Percentiles rank a stretch among this genome's conserved stretches.
Conservation (phyloP, 2,329 filamentous ascomycete species). For the Hypomyces rosellus region DNA sequence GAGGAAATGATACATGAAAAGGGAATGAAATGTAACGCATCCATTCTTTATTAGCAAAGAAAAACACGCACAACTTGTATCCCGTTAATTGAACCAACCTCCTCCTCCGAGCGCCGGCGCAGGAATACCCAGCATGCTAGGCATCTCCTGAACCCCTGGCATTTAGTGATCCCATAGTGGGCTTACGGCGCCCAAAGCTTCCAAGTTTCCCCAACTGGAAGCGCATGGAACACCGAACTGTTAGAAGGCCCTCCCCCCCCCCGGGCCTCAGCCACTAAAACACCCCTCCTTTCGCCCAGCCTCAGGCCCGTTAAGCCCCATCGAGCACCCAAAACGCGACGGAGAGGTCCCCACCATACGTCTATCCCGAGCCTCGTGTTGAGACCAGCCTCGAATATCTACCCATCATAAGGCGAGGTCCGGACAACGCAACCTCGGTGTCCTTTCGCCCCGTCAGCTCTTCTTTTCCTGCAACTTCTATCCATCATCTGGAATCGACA, state of each 20-base stretch:
- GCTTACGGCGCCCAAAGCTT: too few species aligned
- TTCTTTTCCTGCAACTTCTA: background rate
- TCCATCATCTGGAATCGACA: background rate
- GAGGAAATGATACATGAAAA: too few species aligned
- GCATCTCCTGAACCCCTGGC: too few species aligned
- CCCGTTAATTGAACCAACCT: too few species aligned
- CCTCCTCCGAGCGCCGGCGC: too few species aligned
- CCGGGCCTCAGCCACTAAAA: background rate
- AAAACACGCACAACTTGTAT: too few species aligned
- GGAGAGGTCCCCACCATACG: slow-evolving; percentile 7
- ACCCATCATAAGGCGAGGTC: background rate
- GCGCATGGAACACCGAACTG: background rate
- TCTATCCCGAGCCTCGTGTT: background rate
- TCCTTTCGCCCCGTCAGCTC: slow-evolving; percentile 3
- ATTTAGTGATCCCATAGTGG: too few species aligned
- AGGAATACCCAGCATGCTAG: too few species aligned
- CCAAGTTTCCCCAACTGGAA: too few species aligned
- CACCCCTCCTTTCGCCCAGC: slow-evolving; percentile 1
- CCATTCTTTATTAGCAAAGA: too few species aligned
- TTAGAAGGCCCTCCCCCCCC: background rate
- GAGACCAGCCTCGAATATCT: slow-evolving; percentile 4
- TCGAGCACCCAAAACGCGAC: slow-evolving; percentile 4
- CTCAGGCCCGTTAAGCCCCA: slow-evolving; percentile 1
- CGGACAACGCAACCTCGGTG: background rate
- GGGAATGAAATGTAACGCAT: too few species aligned